These are phyloP conservation scores for Dothidotthia symphoricarpi DNA, from an alignment of 2,329 filamentous ascomycete genomes.

Conservation along the genomic window DNA sequence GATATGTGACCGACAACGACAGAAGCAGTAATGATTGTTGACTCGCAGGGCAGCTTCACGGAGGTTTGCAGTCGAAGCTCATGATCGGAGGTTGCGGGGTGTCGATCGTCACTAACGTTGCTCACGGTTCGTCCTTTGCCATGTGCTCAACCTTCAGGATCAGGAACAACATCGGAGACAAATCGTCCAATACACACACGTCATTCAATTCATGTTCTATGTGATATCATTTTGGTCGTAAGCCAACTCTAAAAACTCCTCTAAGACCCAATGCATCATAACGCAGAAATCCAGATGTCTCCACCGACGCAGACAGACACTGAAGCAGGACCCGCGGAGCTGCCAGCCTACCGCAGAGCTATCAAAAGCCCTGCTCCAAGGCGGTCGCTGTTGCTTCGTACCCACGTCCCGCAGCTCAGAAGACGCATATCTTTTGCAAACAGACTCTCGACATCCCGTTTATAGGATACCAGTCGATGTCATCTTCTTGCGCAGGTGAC, in stretches of 20 bases:
- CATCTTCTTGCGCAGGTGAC: slow-evolving; percentile 99
- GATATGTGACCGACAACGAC: too few relatives aligned
- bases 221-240: slow-evolving; percentile 37
- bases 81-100: slow-evolving; percentile 16
- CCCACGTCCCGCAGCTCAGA: slow-evolving; percentile 24
- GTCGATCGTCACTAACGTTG: slow-evolving; percentile 21
- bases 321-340: slow-evolving; percentile 37
- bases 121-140: slow-evolving; percentile 15
- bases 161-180: not conserved
- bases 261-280: slow-evolving; percentile 41
- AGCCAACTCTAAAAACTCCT: slow-evolving; percentile 41
- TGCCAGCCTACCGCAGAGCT: slow-evolving; percentile 35
- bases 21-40: too few relatives aligned
- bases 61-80: slow-evolving; percentile 4
- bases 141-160: slow-evolving; percentile 9
- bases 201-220: too few relatives aligned
- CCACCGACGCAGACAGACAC: slow-evolving; percentile 28
- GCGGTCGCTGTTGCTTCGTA: slow-evolving; percentile 31
- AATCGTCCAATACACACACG: not conserved
- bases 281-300: slow-evolving; percentile 38
- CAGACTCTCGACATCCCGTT: slow-evolving; percentile 12
- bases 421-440: slow-evolving; percentile 29
- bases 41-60: too few relatives aligned
- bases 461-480: slow-evolving; percentile 81
- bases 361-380: slow-evolving; percentile 31